These are phyloP conservation scores for Dothideomycetes sp. DNA, from an alignment of 2,329 filamentous ascomycete genomes.

Conservation along the genomic window DNA sequence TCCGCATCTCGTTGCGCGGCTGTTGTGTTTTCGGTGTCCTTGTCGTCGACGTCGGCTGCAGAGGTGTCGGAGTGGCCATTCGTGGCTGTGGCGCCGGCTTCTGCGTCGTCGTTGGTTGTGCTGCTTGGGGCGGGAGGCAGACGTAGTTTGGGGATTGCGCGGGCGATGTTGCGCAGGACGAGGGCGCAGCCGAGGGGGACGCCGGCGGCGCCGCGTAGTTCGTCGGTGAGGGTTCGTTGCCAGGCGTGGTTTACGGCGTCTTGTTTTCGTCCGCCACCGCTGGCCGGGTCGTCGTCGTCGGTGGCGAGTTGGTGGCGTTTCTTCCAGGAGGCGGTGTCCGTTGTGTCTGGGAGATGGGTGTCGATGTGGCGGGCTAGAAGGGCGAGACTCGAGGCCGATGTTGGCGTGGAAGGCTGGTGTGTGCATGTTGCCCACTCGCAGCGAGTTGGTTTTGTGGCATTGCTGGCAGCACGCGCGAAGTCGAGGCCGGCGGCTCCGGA, in stretches of 20 bases:
- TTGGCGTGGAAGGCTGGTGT: conserved; percentile 34
- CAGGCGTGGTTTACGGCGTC: conserved; percentile 21
- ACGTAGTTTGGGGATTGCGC: conserved; percentile 26
- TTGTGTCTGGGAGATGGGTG: conserved; percentile 49
- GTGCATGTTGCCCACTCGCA: conserved; percentile 61
- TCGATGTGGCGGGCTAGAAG: conserved; percentile 46
- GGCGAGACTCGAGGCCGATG: conserved; percentile 17
- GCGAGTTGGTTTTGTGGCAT: conserved; percentile 24
- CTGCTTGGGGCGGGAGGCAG: conserved; percentile 4
- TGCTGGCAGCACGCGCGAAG: conserved; percentile 10
- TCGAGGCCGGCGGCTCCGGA: conserved; percentile 14
- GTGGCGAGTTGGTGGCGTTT: conserved; percentile 17
- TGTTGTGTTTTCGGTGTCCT: background rate
- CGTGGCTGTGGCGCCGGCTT: background rate
- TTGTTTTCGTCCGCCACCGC: no score
- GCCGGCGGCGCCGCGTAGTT: conserved; percentile 52
- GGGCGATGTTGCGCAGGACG: conserved; percentile 67
- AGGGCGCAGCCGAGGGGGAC: conserved; percentile 69
- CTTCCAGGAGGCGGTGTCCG: conserved; percentile 16
- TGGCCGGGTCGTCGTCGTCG: conserved; percentile 8
- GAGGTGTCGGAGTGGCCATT: background rate
- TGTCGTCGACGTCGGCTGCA: background rate
- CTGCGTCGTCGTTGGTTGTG: conserved; percentile 12
- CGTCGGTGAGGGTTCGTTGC: conserved; percentile 38
- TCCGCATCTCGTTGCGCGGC: conserved; percentile 47